Evolutionary conservation across 495 filamentous ascomycete genomes (phyloP).

Genomic region (Geopyxis carbonaria): DNA sequence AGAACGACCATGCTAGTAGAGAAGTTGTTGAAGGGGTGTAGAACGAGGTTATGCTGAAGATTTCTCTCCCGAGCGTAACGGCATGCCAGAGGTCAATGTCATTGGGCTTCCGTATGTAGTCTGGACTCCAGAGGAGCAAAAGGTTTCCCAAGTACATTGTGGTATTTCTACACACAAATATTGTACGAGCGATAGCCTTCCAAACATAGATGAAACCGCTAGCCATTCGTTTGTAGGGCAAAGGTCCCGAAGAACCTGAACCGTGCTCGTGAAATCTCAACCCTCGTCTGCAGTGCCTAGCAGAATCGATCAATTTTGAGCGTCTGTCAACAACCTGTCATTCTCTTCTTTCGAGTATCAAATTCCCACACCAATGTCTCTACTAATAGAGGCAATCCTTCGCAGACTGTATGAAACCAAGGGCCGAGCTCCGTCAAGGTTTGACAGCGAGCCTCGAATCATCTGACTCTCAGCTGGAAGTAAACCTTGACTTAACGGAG

Average conservation of each 20-base stretch:
- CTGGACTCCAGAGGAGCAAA: slow-evolving; percentile 7
- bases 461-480: slow-evolving; percentile 14
- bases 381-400: slow-evolving; percentile 9
- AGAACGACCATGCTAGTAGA: slow-evolving; percentile 10
- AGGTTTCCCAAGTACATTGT: slow-evolving; percentile 23
- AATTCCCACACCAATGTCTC: slow-evolving; percentile 21
- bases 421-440: slow-evolving; percentile 12
- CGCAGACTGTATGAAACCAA: slow-evolving; percentile 21
- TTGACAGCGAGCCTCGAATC: slow-evolving; percentile 10
- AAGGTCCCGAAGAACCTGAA: slow-evolving; percentile 10
- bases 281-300: slow-evolving; percentile 18
- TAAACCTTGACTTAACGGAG: slow-evolving; percentile 5
- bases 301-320: slow-evolving; percentile 12
- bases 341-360: slow-evolving; percentile 10
- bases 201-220: slow-evolving; percentile 14
- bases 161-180: slow-evolving; percentile 17
- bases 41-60: slow-evolving; percentile 28
- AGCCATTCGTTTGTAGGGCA: slow-evolving; percentile 22
- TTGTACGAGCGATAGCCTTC: slow-evolving; percentile 25
- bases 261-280: slow-evolving; percentile 17
- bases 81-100: slow-evolving; percentile 17
- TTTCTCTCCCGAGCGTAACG: slow-evolving; percentile 23
- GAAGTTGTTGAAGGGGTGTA: slow-evolving; percentile 24
- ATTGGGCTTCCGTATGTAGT: slow-evolving; percentile 23
- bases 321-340: slow-evolving; percentile 16